These are phyloP conservation scores for Scedosporium minutisporum DNA, from an alignment of 2,329 filamentous ascomycete species.

Conservation along the genomic window DNA sequence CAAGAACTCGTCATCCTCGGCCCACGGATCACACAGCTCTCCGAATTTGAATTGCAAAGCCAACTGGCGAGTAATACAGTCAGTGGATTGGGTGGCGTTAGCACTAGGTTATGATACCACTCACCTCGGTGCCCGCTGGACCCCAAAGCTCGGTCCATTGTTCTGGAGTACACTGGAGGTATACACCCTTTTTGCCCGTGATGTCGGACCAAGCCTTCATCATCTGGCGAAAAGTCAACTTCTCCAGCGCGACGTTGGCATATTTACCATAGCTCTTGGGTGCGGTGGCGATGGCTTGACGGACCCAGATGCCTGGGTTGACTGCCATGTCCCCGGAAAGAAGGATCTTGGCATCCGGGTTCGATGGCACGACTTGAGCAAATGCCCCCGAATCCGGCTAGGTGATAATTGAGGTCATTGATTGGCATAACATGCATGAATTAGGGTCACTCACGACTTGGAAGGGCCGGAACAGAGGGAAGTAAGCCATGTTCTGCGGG, in stretches of 20 bases:
- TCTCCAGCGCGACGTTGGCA: conserved; percentile 16
- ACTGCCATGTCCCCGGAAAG: conserved; percentile 14
- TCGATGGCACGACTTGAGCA: conserved; percentile 13
- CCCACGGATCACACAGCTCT: conserved; percentile 15
- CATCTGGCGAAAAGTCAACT: conserved; percentile 14
- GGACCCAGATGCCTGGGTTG: conserved; percentile 17
- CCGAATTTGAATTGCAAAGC: conserved; percentile 16
- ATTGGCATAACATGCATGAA: neutral
- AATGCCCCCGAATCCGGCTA: conserved; percentile 6
- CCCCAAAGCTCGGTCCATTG: conserved; percentile 14
- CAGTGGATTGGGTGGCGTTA: neutral
- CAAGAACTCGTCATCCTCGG: conserved; percentile 10
- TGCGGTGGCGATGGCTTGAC: conserved; percentile 12
- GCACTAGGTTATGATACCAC: neutral
- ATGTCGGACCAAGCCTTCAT: conserved; percentile 15
- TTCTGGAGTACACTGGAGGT: conserved; percentile 12
- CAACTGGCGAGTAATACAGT: conserved; percentile 6
- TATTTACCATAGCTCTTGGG: conserved; percentile 12
- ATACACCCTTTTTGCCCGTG: conserved; percentile 13
- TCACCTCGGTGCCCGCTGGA: conserved; percentile 11
- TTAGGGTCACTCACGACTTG: neutral
- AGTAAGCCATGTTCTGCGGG: conserved; percentile 19
- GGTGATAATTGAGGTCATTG: neutral
- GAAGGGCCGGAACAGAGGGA: neutral
- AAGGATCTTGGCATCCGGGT: conserved; percentile 14